Conservation (phyloP, 169 alveolate species). For the Plasmodium fragile region DNA sequence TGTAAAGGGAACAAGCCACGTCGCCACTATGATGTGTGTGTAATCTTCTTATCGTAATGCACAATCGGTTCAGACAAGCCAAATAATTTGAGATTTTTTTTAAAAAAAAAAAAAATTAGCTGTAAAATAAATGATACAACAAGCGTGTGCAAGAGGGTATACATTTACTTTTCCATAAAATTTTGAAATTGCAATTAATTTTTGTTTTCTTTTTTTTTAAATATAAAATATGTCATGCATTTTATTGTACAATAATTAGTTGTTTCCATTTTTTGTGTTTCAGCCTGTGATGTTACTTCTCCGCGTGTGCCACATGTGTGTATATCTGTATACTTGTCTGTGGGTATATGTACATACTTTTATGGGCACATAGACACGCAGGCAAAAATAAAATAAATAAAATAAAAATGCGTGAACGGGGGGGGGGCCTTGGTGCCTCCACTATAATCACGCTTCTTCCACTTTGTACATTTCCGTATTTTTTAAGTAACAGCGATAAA, state of each 20-base stretch:
- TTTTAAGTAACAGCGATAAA: neutral
- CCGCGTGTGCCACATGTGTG: neutral
- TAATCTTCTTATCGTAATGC: neutral
- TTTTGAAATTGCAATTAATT: neutral
- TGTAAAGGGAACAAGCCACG: neutral
- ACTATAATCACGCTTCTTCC: neutral
- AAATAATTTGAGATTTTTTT: neutral
- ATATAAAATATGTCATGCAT: neutral
- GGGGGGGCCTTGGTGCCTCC: neutral
- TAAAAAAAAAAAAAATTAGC: neutral
- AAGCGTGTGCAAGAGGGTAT: neutral
- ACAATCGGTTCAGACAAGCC: neutral
- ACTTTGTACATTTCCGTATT: slow-evolving; percentile 1
- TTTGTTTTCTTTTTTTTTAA: neutral
- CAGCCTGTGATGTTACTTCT: neutral
- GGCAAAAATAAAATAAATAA: neutral
- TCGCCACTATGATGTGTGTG: neutral
- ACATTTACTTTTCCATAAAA: neutral
- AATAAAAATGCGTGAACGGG: neutral
- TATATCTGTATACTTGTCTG: neutral
- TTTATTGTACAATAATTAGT: neutral
- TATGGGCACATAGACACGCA: neutral
- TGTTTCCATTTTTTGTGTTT: neutral
- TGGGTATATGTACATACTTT: neutral
- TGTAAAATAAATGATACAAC: neutral